Conservation (phyloP, 495 filamentous ascomycete species). For the Annulohypoxylon stygium region DNA sequence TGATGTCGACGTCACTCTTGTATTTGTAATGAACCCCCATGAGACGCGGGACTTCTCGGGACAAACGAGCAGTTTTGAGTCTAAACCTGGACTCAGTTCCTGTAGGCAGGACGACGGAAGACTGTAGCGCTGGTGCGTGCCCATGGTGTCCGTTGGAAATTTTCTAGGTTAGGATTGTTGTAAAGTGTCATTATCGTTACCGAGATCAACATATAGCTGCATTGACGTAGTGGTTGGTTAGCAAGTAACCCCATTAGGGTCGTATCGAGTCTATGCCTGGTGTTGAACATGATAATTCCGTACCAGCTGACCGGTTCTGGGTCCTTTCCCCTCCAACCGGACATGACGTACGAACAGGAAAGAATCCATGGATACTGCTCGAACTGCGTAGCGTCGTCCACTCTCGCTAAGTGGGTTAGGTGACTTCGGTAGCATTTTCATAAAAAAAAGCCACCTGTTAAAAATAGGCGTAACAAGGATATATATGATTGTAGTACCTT, state of each 20-base stretch:
- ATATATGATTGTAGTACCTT: neutral
- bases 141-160: neutral
- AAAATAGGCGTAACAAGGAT: neutral
- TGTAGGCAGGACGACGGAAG: conserved; percentile 6
- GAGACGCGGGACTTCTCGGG: conserved; percentile 23
- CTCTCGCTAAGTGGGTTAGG: conserved; percentile 1
- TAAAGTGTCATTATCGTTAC: conserved; percentile 1
- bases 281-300: conserved; percentile 21
- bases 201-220: conserved; percentile 22
- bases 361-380: neutral
- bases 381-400: neutral
- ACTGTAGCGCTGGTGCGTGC: neutral
- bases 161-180: neutral
- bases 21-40: conserved; percentile 11
- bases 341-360: conserved; percentile 18
- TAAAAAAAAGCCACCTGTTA: neutral
- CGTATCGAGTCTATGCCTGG: conserved; percentile 1
- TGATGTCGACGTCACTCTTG: conserved; percentile 34
- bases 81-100: conserved; percentile 8
- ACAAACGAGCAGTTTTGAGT: neutral
- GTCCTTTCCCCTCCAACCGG: neutral
- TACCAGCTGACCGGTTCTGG: conserved; percentile 34
- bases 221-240: conserved; percentile 21
- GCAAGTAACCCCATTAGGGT: conserved; percentile 9
- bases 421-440: neutral